Evolutionary conservation across 805 yeast genomes (phyloP).

Genomic region (Schwanniomyces yamadae): DNA sequence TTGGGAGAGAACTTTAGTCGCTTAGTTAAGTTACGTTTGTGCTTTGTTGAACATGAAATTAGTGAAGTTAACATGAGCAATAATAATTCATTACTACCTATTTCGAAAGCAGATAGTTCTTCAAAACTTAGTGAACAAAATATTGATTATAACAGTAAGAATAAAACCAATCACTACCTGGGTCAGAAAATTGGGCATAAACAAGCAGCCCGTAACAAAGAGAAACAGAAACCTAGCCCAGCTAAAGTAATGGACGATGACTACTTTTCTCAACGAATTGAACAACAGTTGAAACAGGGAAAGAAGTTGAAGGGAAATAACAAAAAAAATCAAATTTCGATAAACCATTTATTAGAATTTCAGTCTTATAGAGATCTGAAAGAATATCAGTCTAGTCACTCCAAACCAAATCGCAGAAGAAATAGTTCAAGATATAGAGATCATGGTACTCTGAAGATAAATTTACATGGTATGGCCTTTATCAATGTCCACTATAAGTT

Average conservation of each 20-base stretch:
- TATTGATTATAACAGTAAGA: not conserved
- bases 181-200: conserved; percentile 1
- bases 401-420: conserved; percentile 9
- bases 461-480: conserved; percentile 61
- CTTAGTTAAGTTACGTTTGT: too few species aligned
- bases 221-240: not conserved
- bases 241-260: conserved; percentile 3
- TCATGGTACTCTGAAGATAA: conserved; percentile 28
- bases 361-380: conserved; percentile 41
- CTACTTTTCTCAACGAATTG: conserved; percentile 11
- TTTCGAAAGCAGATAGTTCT: too few species aligned
- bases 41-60: too few species aligned
- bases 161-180: not conserved
- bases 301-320: conserved; percentile 9
- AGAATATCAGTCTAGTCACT: conserved; percentile 25
- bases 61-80: too few species aligned
- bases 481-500: conserved; percentile 85
- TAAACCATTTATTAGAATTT: conserved; percentile 67
- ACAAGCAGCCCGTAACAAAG: not conserved
- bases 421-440: conserved; percentile 10
- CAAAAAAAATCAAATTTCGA: conserved; percentile 16
- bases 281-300: conserved; percentile 13
- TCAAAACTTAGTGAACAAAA: too few species aligned
- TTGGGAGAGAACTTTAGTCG: too few species aligned
- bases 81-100: too few species aligned